Evolutionary conservation across 1,284 basidiomycete species (phyloP).

Genomic region (Tetrapyrgos nigripes): DNA sequence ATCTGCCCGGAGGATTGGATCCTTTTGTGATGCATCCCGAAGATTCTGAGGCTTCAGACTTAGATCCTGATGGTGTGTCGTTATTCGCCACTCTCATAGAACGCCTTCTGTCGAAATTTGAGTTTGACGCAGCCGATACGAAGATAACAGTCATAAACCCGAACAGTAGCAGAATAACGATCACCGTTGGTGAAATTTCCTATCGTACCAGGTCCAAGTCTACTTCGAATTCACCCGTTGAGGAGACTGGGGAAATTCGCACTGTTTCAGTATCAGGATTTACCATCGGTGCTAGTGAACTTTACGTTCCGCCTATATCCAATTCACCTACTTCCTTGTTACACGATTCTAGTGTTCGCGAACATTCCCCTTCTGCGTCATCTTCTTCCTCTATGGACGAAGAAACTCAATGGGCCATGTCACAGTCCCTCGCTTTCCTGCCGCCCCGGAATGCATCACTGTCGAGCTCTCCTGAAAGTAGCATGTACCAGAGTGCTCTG

Average conservation of each 20-base stretch:
- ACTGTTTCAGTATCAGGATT: conserved; percentile 34
- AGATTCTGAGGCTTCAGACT: conserved; percentile 45
- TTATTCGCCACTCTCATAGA: conserved; percentile 88
- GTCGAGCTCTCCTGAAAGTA: conserved; percentile 52
- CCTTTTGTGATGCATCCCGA: conserved; percentile 54
- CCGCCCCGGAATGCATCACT: conserved; percentile 53
- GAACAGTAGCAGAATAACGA: conserved; percentile 63
- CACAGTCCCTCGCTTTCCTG: conserved; percentile 72
- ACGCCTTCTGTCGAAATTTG: conserved; percentile 81
- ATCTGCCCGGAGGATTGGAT: conserved; percentile 72
- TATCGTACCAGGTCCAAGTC: conserved; percentile 54
- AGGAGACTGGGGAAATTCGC: conserved; percentile 15
- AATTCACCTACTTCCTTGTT: conserved; percentile 47
- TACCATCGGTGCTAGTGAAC: conserved; percentile 37
- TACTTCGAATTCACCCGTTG: conserved; percentile 11
- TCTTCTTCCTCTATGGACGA: conserved; percentile 66
- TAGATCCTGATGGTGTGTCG: conserved; percentile 78
- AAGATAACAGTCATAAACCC: conserved; percentile 72
- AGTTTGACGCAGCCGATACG: conserved; percentile 76
- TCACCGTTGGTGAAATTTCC: conserved; percentile 61
- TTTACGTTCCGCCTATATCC: background rate
- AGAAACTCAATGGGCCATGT: conserved; percentile 70
- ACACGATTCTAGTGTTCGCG: conserved; percentile 28
- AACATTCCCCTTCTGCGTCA: conserved; percentile 47
- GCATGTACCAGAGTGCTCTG: conserved; percentile 79